A percentile compares a stretch with the other conserved stretches of the same genome.
Conservation (phyloP, 2,329 filamentous ascomycete genomes). For the Fusarium clavum region DNA sequence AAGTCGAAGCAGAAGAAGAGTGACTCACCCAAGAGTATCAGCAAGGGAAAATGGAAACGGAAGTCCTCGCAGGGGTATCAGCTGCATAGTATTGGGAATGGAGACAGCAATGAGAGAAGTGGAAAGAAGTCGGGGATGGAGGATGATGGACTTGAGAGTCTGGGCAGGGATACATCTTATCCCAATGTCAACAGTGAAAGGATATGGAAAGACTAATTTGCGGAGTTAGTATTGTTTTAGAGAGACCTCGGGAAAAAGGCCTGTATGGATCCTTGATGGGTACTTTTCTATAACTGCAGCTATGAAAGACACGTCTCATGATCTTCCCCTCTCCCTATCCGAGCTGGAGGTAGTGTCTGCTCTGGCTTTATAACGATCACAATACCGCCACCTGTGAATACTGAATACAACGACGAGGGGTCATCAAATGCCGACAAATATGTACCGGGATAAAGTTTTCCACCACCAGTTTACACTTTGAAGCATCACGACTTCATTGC, state of each 20-base stretch:
- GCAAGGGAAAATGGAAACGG: not conserved
- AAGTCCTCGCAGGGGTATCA: not conserved
- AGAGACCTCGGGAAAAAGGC: rapidly evolving
- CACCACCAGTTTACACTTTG: not conserved
- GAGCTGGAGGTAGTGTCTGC: too few relatives aligned
- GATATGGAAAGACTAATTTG: not conserved
- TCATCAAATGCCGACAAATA: not conserved
- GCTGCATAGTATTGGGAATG: not conserved
- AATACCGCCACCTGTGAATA: not conserved
- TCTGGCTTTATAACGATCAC: too few relatives aligned
- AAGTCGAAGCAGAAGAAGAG: not conserved
- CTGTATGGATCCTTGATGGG: not conserved
- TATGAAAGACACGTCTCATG: not conserved
- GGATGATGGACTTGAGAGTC: not conserved
- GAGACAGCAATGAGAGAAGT: not conserved
- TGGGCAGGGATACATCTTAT: not conserved
- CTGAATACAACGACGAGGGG: rapidly evolving
- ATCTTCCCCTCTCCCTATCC: too few relatives aligned
- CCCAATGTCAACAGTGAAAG: not conserved
- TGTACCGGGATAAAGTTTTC: not conserved
- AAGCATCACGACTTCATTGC: not conserved
- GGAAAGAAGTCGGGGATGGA: rapidly evolving
- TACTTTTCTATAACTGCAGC: rapidly evolving
- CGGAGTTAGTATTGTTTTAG: not conserved
- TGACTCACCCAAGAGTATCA: not conserved